Base-by-base conservation (phyloP, 257 asterid genomes). In the Thymus quinquecostatus region DNA sequence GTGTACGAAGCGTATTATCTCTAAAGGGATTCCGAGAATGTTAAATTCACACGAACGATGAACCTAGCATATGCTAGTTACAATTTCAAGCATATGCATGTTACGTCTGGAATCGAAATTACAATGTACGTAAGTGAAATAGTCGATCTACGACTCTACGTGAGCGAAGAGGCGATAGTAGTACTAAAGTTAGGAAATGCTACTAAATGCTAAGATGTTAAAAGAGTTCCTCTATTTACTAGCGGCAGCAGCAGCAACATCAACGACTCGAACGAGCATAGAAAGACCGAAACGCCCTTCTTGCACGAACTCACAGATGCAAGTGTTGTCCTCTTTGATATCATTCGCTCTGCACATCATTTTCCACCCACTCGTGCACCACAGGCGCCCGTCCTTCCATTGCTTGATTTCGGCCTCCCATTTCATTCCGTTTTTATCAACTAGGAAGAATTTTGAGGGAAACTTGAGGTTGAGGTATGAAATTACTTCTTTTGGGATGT, bases 351-450 rank as follows among this genome's bases (percentile, higher is more conserved):
- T 12, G 70, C 86, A 83, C 14, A 83, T 68, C 1, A 71, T 76
- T 5, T 30, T 63, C 88, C 84, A 84, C 55, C 86, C 86, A 0
- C 60, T n/a, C 6, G 21, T 64, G 61, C 81, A 81, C 71, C 70
- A 70, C 28, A 55, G 0, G 6, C 86, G 77, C 2, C 86, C 84
- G 38, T 84, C 86, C n/a, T 12, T 56, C 88, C 86, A 78, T 5
- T 38, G 29, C 12, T 13, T 64, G 21, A 70, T 40, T 66, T 41
- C 36, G 30, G 75, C 10, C 28, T 40, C 34, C 80, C 82, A 84
- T 73, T 27, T 62, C 4, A 50, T 73, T 50, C 82, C 84, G 1
- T 60, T 14, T 40, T 41, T 64, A 33, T 84, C 84, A 0, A 72
- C 73, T 27, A 84, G 14, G 28, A 7, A 29, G 57, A 81, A 1